phyloP scores from a whole-genome alignment of 2,329 filamentous ascomycete species.

The Talaromyces marneffei region DNA sequence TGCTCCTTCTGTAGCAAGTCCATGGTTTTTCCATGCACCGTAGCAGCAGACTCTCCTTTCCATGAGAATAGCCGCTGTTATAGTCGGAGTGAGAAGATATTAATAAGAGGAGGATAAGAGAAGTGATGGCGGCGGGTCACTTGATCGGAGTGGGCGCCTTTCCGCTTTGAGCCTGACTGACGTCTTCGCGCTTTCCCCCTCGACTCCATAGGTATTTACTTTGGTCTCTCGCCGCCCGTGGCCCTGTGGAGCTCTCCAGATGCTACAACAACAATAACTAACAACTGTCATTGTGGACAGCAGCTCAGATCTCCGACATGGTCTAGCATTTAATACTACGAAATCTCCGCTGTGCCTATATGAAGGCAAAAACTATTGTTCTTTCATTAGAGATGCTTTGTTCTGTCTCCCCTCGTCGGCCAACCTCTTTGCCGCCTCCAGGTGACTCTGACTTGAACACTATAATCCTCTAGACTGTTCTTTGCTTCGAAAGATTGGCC shows the following conservation, averaged over 20 bases:
- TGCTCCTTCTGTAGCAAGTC: slow-evolving; percentile 68
- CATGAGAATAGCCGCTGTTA: neutral
- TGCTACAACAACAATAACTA: neutral
- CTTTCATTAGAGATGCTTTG: slow-evolving; percentile 23
- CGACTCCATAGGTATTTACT: neutral
- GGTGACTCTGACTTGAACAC: slow-evolving; percentile 16
- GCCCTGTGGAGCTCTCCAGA: neutral
- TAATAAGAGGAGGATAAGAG: neutral
- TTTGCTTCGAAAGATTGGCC: neutral
- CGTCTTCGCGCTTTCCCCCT: slow-evolving; percentile 1
- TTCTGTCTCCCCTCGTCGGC: slow-evolving; percentile 23
- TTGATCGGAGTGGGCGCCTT: neutral
- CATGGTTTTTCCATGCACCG: slow-evolving; percentile 38
- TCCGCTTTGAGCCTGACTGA: neutral
- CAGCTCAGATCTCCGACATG: neutral
- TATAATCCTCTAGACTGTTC: neutral
- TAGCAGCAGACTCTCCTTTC: neutral
- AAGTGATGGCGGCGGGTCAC: slow-evolving; percentile 1
- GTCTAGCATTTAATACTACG: neutral
- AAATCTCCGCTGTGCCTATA: neutral
- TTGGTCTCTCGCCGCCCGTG: neutral
- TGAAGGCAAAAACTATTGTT: neutral
- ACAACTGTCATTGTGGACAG: neutral
- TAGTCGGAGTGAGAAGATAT: neutral
- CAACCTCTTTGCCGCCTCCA: slow-evolving; percentile 18